phyloP scores from a whole-genome alignment of 1,284 basidiomycete genomes.

The Jaminaea rosea region DNA sequence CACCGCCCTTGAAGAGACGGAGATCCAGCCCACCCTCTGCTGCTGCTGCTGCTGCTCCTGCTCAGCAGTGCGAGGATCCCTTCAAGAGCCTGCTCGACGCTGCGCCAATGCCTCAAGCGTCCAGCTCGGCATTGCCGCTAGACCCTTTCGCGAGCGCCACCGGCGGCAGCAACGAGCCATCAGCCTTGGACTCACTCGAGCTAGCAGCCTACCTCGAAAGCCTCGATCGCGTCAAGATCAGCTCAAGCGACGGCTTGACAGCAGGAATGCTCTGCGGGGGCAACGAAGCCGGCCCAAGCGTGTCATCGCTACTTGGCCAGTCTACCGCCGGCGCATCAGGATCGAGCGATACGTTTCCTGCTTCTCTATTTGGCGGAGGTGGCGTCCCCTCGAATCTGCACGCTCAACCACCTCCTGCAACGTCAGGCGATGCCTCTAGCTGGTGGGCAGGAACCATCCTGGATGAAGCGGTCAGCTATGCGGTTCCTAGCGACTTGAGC shows the following conservation, averaged over 20 bases:
- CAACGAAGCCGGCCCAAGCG: not conserved
- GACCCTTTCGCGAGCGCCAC: not conserved
- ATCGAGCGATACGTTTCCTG: too few relatives aligned
- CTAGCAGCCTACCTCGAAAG: conserved; percentile 42
- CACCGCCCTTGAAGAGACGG: not conserved
- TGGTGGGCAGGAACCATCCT: too few relatives aligned
- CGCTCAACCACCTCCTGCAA: too few relatives aligned
- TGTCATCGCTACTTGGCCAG: too few relatives aligned
- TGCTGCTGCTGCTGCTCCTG: conserved; percentile 41
- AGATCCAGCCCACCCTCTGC: not conserved
- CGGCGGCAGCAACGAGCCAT: conserved; percentile 3
- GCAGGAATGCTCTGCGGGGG: conserved; percentile 2
- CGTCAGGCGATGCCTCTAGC: too few relatives aligned
- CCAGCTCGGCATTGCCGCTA: not conserved
- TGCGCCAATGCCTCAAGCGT: too few relatives aligned
- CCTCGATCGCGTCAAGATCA: conserved; percentile 43
- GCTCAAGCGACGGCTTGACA: conserved; percentile 23
- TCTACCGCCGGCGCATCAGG: too few relatives aligned
- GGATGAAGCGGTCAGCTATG: conserved; percentile 32
- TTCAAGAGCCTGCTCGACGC: too few relatives aligned
- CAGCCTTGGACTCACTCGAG: conserved; percentile 32
- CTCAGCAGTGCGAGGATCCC: too few relatives aligned
- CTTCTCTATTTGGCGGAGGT: too few relatives aligned
- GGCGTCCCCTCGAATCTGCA: too few relatives aligned
- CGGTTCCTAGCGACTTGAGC: conserved; percentile 41